Conservation (phyloP, 768 basidiomycete genomes). For the Lactifluus piperatus region DNA sequence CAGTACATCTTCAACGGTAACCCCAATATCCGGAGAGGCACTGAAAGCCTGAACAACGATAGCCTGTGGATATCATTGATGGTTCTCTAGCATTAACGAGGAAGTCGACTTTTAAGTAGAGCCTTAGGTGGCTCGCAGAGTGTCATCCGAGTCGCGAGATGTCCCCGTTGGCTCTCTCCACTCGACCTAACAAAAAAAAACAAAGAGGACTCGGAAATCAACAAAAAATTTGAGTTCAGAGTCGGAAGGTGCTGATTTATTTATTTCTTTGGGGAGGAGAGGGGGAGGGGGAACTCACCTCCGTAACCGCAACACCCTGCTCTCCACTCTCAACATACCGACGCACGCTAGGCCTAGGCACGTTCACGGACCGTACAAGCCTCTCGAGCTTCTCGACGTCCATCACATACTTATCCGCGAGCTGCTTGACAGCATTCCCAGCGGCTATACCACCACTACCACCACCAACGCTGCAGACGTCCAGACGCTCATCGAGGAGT, state of each 20-base stretch:
- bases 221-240: too few species aligned
- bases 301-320: constrained; percentile 41
- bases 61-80: too few species aligned
- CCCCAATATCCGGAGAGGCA: too few species aligned
- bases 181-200: background rate
- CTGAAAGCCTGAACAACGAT: too few species aligned
- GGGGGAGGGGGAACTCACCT: constrained; percentile 31
- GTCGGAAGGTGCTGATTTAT: too few species aligned
- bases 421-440: constrained; percentile 14
- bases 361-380: constrained; percentile 50
- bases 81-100: too few species aligned
- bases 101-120: too few species aligned
- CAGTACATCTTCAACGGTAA: too few species aligned
- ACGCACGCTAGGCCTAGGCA: constrained; percentile 40
- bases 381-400: constrained; percentile 43
- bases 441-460: too few species aligned
- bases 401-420: constrained; percentile 48
- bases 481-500: constrained; percentile 57
- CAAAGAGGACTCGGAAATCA: too few species aligned
- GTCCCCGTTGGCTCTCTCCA: constrained; percentile 5
- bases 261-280: too few species aligned
- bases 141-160: background rate
- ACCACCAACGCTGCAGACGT: background rate
- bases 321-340: constrained; percentile 38
- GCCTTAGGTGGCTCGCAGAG: too few species aligned